Evolutionary conservation across 371 early-diverging fungal genomes (phyloP).

Genomic region (Vittaforma corneae): DNA sequence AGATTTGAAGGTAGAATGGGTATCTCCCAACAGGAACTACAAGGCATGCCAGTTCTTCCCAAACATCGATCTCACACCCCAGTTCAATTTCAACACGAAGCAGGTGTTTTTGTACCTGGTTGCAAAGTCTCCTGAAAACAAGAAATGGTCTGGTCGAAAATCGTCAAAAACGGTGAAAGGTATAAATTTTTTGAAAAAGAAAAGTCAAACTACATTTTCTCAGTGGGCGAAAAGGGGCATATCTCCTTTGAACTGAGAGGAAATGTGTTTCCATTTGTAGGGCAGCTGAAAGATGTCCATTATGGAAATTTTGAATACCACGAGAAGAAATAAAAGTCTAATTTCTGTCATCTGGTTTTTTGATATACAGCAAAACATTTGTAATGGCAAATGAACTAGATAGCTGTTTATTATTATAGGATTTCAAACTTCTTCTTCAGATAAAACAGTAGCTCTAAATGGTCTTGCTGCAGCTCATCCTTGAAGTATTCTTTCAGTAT

Average conservation of each 20-base stretch:
- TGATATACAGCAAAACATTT: background rate
- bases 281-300: conserved; percentile 19
- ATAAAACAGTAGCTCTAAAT: conserved; percentile 73
- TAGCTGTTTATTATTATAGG: conserved; percentile 32
- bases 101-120: conserved; percentile 45
- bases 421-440: conserved; percentile 61
- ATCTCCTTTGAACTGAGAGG: conserved; percentile 39
- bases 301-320: conserved; percentile 16
- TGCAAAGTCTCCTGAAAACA: background rate
- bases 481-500: conserved; percentile 86
- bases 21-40: background rate
- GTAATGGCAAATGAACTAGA: background rate
- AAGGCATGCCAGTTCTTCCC: conserved; percentile 30
- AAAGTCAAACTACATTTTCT: conserved; percentile 18
- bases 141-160: conserved; percentile 48
- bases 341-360: background rate
- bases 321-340: background rate
- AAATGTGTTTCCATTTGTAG: conserved; percentile 37
- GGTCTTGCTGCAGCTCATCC: conserved; percentile 79
- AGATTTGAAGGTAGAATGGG: background rate
- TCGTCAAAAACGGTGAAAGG: conserved; percentile 26
- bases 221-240: background rate
- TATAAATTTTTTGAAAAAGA: conserved; percentile 21
- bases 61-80: conserved; percentile 32
- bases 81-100: conserved; percentile 47